Percentiles rank a stretch among this genome's conserved stretches.
Evolutionary conservation across 768 basidiomycete species (phyloP).

Genomic region (Coprinopsis cinerea): DNA sequence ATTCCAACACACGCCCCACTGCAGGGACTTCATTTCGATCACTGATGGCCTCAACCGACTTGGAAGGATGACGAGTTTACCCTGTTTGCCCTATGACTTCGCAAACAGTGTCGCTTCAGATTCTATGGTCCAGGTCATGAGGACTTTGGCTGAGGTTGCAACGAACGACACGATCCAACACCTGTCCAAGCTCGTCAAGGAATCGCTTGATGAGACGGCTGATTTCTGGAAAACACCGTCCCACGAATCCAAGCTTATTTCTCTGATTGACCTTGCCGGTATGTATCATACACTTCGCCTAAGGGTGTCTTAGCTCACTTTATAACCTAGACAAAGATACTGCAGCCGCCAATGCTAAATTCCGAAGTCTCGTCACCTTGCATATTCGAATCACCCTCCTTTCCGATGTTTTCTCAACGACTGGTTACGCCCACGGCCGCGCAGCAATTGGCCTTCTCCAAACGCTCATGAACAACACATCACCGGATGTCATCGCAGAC

Average conservation of each 20-base stretch:
- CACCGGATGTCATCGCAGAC: slow-evolving; percentile 58
- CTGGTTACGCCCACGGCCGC: slow-evolving; percentile 77
- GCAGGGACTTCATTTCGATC: slow-evolving; percentile 79
- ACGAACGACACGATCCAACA: slow-evolving; percentile 68
- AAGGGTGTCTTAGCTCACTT: slow-evolving; percentile 1
- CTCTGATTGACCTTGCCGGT: slow-evolving; percentile 53
- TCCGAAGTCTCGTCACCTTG: slow-evolving; percentile 68
- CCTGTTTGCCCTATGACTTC: slow-evolving; percentile 87
- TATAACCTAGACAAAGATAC: slow-evolving; percentile 37
- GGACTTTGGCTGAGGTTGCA: slow-evolving; percentile 85
- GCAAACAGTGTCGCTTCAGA: slow-evolving; percentile 80
- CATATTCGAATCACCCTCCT: slow-evolving; percentile 78
- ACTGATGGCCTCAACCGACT: slow-evolving; percentile 70
- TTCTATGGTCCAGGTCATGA: slow-evolving; percentile 82
- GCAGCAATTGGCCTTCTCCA: slow-evolving; percentile 67
- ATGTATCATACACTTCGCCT: slow-evolving; percentile 19
- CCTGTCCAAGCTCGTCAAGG: slow-evolving; percentile 62
- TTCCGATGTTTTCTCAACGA: slow-evolving; percentile 81
- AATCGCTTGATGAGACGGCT: slow-evolving; percentile 62
- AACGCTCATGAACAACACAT: slow-evolving; percentile 59
- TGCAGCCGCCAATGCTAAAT: slow-evolving; percentile 49
- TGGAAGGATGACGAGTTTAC: slow-evolving; percentile 71
- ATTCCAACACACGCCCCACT: slow-evolving; percentile 87
- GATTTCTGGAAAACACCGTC: slow-evolving; percentile 59
- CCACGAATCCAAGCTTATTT: slow-evolving; percentile 56